Percentiles rank a stretch among this genome's conserved stretches.
Conservation (phyloP, 768 basidiomycete genomes). For the Tulasnella sp. region DNA sequence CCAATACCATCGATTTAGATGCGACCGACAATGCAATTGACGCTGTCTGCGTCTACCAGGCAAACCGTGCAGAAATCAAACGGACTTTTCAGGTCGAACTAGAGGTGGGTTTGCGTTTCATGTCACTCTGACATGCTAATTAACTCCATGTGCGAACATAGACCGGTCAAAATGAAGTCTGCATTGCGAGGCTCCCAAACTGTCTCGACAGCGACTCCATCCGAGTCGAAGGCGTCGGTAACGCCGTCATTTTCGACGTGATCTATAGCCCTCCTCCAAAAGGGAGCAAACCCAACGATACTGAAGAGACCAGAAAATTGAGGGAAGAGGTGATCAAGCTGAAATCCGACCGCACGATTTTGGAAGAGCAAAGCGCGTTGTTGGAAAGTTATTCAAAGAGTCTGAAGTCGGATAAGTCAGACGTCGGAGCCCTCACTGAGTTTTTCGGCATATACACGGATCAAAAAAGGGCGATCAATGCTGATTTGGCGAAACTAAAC, state of each 20-base stretch:
- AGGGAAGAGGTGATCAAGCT: background rate
- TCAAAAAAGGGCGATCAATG: conserved; percentile 12
- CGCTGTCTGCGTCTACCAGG: conserved; percentile 23
- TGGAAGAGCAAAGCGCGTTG: conserved; percentile 12
- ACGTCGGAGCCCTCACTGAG: conserved; percentile 32
- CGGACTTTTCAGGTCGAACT: conserved; percentile 21
- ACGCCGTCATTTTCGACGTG: conserved; percentile 29
- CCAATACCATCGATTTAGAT: conserved; percentile 24
- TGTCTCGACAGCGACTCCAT: conserved; percentile 27
- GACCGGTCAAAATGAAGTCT: conserved; percentile 28
- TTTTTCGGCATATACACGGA: conserved; percentile 41
- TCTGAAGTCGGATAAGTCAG: conserved; percentile 40
- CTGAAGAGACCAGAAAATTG: background rate
- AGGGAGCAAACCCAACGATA: background rate
- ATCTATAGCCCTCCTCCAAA: conserved; percentile 16
- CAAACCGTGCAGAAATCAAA: conserved; percentile 23
- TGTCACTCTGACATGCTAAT: no score
- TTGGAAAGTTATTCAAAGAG: conserved; percentile 17
- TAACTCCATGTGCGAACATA: background rate
- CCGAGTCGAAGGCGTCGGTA: conserved; percentile 28
- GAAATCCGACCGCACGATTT: conserved; percentile 9
- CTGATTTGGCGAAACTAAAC: background rate
- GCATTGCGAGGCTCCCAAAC: conserved; percentile 23
- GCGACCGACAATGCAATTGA: conserved; percentile 8
- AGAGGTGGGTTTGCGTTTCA: background rate